A percentile compares a stretch with the other conserved stretches of the same genome.
phyloP scores from a whole-genome alignment of 2,329 filamentous ascomycete genomes.

The Aspergillus intermedius region DNA sequence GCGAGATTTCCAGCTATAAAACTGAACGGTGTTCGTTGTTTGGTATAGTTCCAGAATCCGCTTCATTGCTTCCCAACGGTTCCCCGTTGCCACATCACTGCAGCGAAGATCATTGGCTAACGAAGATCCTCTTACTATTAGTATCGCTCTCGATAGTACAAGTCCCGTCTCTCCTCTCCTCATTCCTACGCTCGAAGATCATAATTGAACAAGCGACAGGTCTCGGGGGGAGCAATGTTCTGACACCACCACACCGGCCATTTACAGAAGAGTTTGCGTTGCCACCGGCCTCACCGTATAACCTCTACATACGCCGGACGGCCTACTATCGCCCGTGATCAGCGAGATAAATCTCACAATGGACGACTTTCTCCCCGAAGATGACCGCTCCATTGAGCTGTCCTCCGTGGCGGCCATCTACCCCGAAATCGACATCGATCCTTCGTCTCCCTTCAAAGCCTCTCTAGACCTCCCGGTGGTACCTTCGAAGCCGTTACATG shows the following conservation, averaged over 20 bases:
- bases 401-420: conserved; percentile 56
- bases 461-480: conserved; percentile 51
- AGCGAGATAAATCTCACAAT: not conserved
- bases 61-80: not conserved
- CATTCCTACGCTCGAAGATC: not conserved
- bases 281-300: not conserved
- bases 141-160: not conserved
- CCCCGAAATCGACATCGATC: conserved; percentile 51
- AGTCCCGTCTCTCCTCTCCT: conserved; percentile 1
- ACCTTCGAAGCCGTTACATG: conserved; percentile 47
- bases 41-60: too few species aligned
- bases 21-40: too few species aligned
- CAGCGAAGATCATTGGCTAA: not conserved
- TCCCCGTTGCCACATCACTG: conserved; percentile 5
- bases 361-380: conserved; percentile 30
- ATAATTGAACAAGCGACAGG: too few species aligned
- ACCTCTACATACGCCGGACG: not conserved
- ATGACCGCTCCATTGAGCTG: conserved; percentile 56
- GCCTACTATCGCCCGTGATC: not conserved
- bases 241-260: not conserved
- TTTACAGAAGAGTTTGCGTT: not conserved
- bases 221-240: conserved; percentile 3
- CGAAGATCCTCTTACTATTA: not conserved
- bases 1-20: not conserved
- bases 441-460: conserved; percentile 42